Conservation (phyloP, 495 filamentous ascomycete genomes). For the Paragyromitra xinjiangensis region DNA sequence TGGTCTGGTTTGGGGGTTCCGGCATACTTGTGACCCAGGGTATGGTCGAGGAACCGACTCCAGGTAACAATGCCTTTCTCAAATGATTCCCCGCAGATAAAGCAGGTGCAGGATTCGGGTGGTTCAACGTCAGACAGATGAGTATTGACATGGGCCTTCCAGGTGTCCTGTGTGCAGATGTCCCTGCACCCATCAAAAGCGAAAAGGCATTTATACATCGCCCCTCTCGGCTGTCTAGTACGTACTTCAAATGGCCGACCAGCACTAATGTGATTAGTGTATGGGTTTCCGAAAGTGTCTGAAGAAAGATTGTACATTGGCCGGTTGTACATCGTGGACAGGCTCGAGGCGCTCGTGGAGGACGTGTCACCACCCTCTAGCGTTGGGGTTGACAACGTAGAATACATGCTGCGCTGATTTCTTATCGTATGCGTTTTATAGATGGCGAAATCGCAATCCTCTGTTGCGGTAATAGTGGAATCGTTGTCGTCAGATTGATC, state of each 20-base stretch:
- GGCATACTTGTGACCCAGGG: not conserved
- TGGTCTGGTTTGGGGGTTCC: slow-evolving; percentile 2
- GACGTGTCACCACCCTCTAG: slow-evolving; percentile 12
- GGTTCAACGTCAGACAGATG: slow-evolving; percentile 24
- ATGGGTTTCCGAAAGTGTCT: slow-evolving; percentile 21
- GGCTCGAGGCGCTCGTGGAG: not conserved
- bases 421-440: not conserved
- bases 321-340: not conserved
- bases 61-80: slow-evolving; percentile 12
- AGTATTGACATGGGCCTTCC: slow-evolving; percentile 29
- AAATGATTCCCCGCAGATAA: slow-evolving; percentile 24
- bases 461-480: slow-evolving; percentile 1
- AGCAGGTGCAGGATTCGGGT: slow-evolving; percentile 29
- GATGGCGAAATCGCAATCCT: not conserved
- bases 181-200: slow-evolving; percentile 25
- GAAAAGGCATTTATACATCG: slow-evolving; percentile 36
- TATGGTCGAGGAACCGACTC: slow-evolving; percentile 36
- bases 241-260: not conserved
- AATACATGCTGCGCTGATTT: not conserved
- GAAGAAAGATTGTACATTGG: slow-evolving; percentile 40
- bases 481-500: not conserved
- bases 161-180: not conserved
- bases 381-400: slow-evolving; percentile 23
- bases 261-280: not conserved
- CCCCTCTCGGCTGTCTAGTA: not conserved